phyloP scores from a whole-genome alignment of 306 rosid genomes.

The Acmispon strigosus region DNA sequence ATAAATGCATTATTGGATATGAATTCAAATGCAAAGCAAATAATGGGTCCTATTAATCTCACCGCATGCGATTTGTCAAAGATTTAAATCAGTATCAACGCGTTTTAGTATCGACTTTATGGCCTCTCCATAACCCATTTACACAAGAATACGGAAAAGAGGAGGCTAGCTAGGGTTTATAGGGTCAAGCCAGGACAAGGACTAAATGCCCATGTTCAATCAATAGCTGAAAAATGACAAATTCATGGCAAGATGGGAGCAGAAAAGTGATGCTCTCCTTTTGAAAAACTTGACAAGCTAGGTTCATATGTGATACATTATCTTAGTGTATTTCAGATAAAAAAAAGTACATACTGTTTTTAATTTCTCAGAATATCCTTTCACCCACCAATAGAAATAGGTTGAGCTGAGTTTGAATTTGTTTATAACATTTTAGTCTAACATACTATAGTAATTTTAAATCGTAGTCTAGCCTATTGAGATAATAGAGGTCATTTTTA shows the following conservation, averaged over 20 bases:
- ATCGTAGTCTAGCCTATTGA: no score
- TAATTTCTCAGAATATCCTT: no score
- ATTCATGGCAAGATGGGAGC: conserved; percentile 41
- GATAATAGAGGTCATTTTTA: no score
- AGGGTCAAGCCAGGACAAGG: conserved; percentile 26
- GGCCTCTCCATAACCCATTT: conserved; percentile 1
- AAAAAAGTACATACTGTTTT: no score
- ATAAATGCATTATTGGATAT: neutral
- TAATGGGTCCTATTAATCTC: conserved; percentile 23
- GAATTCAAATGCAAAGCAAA: conserved; percentile 28
- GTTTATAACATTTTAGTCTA: no score
- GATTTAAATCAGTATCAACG: conserved; percentile 42
- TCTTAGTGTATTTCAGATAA: no score
- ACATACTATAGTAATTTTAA: no score
- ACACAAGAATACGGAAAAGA: conserved; percentile 6
- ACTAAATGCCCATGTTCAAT: conserved; percentile 39
- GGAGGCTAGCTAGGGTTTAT: conserved; percentile 24
- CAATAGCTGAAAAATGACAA: conserved; percentile 49
- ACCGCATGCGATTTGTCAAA: conserved; percentile 61
- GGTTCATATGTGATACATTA: neutral
- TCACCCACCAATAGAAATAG: no score
- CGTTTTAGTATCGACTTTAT: conserved; percentile 35
- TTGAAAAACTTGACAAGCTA: neutral
- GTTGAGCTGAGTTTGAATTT: neutral
- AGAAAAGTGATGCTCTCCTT: conserved; percentile 9